phyloP scores from a whole-genome alignment of 2,329 filamentous ascomycete genomes.

The Chrysoporthe puriensis region DNA sequence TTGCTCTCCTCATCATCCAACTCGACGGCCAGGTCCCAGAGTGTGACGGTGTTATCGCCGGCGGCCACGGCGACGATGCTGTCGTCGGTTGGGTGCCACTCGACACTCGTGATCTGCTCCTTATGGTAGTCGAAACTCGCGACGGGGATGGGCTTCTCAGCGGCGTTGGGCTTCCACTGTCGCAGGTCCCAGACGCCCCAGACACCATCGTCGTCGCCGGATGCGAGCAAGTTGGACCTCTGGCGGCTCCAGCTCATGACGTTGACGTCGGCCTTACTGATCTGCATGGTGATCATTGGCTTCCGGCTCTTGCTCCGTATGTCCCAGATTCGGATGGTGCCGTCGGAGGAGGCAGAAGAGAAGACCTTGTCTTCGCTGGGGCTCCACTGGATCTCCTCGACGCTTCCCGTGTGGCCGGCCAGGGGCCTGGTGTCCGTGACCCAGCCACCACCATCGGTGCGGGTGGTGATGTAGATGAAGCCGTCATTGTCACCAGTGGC shows the following conservation, averaged over 20 bases:
- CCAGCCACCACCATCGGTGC: constrained; percentile 86
- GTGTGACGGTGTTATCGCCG: constrained; percentile 89
- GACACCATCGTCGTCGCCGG: constrained; percentile 88
- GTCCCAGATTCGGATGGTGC: constrained; percentile 96
- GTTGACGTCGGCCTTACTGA: constrained; percentile 87
- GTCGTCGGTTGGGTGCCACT: constrained; percentile 98
- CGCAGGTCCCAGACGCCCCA: constrained; percentile 97
- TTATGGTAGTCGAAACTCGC: constrained; percentile 95
- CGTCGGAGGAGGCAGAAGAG: constrained; percentile 90
- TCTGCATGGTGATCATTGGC: constrained; percentile 83
- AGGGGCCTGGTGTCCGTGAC: constrained; percentile 84
- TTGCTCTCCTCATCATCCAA: constrained; percentile 95
- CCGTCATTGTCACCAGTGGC: constrained; percentile 91
- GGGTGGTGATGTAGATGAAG: constrained; percentile 83
- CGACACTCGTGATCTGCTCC: constrained; percentile 92
- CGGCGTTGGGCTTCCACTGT: constrained; percentile 78
- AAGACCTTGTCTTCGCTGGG: constrained; percentile 93
- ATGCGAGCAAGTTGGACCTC: constrained; percentile 86
- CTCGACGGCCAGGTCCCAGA: constrained; percentile 97
- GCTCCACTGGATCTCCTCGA: constrained; percentile 97
- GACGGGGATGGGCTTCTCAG: constrained; percentile 73
- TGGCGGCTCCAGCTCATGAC: constrained; percentile 94
- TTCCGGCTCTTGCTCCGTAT: constrained; percentile 86
- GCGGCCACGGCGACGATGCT: constrained; percentile 91
- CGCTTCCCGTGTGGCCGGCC: constrained; percentile 78